Percentiles rank a stretch among this genome's conserved stretches.
phyloP scores from a whole-genome alignment of 2,329 filamentous ascomycete genomes.

The Fusarium agapanthi region DNA sequence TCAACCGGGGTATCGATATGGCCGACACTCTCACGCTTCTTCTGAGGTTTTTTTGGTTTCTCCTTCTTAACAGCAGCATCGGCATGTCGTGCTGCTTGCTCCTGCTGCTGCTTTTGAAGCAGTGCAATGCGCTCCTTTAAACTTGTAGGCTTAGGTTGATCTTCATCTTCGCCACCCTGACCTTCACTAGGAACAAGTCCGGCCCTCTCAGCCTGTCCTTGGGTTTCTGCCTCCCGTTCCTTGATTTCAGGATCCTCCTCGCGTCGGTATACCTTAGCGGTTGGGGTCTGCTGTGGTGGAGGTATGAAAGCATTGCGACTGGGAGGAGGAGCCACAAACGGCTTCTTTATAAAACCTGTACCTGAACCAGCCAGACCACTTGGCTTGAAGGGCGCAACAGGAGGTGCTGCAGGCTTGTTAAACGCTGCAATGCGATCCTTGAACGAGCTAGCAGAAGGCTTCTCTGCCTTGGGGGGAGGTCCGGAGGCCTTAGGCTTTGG shows the following conservation, averaged over 20 bases:
- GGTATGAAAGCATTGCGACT: conserved; percentile 92
- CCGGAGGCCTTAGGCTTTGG: conserved; percentile 58
- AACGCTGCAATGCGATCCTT: conserved; percentile 97
- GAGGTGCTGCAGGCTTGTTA: conserved; percentile 87
- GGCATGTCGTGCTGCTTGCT: conserved; percentile 84
- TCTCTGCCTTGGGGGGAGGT: conserved; percentile 75
- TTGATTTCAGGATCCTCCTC: conserved; percentile 84
- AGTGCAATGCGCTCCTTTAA: conserved; percentile 95
- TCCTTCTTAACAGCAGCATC: conserved; percentile 84
- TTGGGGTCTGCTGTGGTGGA: conserved; percentile 73
- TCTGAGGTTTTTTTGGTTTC: conserved; percentile 80
- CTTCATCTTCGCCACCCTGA: conserved; percentile 69
- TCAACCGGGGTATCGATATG: conserved; percentile 44
- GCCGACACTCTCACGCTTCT: conserved; percentile 66
- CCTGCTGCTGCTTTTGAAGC: conserved; percentile 91
- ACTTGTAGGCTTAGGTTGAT: conserved; percentile 89
- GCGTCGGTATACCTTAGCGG: conserved; percentile 80
- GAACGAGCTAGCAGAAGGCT: conserved; percentile 81
- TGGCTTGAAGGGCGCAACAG: conserved; percentile 90
- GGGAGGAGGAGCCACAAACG: conserved; percentile 93
- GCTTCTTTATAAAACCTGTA: conserved; percentile 89
- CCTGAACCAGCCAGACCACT: conserved; percentile 64
- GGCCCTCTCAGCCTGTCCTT: conserved; percentile 74
- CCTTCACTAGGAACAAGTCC: conserved; percentile 61
- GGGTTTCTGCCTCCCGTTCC: conserved; percentile 71